Conservation (phyloP, 495 filamentous ascomycete species). For the Aspergillus nidulans region DNA sequence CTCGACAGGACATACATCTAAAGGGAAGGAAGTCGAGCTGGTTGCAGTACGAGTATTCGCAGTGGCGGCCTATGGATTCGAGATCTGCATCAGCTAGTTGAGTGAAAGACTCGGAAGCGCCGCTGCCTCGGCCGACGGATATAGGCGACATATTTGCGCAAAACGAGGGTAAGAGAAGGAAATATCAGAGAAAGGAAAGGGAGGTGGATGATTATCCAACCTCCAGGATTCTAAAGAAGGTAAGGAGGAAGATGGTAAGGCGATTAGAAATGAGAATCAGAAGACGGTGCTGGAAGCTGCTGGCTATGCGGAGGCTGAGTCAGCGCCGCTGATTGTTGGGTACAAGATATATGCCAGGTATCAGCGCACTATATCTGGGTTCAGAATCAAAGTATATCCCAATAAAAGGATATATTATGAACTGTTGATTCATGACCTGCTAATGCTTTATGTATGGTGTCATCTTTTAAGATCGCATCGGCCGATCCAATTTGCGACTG, state of each 20-base stretch:
- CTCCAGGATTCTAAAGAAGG: not conserved
- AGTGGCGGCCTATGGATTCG: constrained; percentile 82
- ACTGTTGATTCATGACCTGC: too few species aligned
- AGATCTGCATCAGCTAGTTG: constrained; percentile 64
- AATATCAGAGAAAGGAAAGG: not conserved
- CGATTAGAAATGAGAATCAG: constrained; percentile 8
- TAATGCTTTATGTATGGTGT: too few species aligned
- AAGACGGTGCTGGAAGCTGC: constrained; percentile 25
- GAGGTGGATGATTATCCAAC: not conserved
- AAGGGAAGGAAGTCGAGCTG: constrained; percentile 97
- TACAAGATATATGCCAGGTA: too few species aligned
- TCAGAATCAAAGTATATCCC: too few species aligned
- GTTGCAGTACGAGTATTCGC: constrained; percentile 85
- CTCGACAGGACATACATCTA: constrained; percentile 80
- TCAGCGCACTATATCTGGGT: not conserved
- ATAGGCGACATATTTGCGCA: constrained; percentile 28
- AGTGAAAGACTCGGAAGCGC: constrained; percentile 36
- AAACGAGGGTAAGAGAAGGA: not conserved
- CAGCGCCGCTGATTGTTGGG: constrained; percentile 17
- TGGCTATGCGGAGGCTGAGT: constrained; percentile 36
- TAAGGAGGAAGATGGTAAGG: not conserved
- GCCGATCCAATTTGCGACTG: too few species aligned
- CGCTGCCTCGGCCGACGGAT: constrained; percentile 22
- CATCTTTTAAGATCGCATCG: too few species aligned
- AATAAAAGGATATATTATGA: too few species aligned